Conservation (phyloP, 1,284 basidiomycete genomes). For the Xanthoconium separans region DNA sequence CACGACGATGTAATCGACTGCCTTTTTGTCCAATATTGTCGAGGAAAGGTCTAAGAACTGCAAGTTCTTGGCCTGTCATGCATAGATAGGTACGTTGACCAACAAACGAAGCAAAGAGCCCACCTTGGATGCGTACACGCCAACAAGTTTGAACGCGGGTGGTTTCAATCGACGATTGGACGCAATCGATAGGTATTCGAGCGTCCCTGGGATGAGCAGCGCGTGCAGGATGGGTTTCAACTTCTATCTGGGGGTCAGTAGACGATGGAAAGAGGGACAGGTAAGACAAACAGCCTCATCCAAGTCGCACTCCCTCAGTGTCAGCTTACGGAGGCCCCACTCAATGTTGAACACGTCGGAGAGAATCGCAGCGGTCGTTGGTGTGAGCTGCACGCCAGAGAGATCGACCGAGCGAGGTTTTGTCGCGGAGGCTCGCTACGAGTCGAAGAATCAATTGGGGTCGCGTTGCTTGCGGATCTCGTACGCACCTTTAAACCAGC, state of each 20-base stretch:
- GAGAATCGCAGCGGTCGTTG: slow-evolving; percentile 71
- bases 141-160: slow-evolving; percentile 78
- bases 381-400: slow-evolving; percentile 72
- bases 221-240: slow-evolving; percentile 91
- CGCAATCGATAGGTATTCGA: slow-evolving; percentile 84
- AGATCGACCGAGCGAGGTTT: slow-evolving; percentile 73
- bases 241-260: slow-evolving; percentile 43
- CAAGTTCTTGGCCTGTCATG: slow-evolving; percentile 63
- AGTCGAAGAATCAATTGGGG: slow-evolving; percentile 6
- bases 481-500: slow-evolving; percentile 60
- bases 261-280: not conserved
- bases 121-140: slow-evolving; percentile 64
- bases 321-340: slow-evolving; percentile 83
- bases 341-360: slow-evolving; percentile 89
- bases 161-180: slow-evolving; percentile 83
- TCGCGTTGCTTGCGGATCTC: not conserved
- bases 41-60: slow-evolving; percentile 90
- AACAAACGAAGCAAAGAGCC: not conserved
- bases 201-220: slow-evolving; percentile 78
- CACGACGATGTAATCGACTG: slow-evolving; percentile 79
- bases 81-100: slow-evolving; percentile 1
- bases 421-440: slow-evolving; percentile 50
- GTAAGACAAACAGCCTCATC: slow-evolving; percentile 62
- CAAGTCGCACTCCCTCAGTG: slow-evolving; percentile 78
- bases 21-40: slow-evolving; percentile 81